These are phyloP conservation scores for Yarrowia bubula DNA, from an alignment of 805 yeast genomes.

Conservation along the genomic window DNA sequence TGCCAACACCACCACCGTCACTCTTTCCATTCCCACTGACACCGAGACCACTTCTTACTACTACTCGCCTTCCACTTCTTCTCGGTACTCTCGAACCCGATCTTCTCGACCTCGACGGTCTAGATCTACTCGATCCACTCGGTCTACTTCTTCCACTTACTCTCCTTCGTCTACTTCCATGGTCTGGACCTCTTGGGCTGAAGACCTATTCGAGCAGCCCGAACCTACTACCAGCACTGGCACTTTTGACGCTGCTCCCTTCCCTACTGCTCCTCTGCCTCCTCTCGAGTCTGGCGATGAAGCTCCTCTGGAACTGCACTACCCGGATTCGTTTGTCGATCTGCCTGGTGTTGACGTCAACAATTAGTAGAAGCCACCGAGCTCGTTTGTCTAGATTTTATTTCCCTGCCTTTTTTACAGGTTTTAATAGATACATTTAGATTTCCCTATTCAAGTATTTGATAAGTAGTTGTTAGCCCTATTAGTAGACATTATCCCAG, in stretches of 20 bases:
- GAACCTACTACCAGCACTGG: slow-evolving; percentile 2
- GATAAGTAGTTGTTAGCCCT: too few species aligned
- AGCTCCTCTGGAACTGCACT: background rate
- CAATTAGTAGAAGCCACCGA: background rate
- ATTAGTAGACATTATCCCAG: too few species aligned
- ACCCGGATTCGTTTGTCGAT: background rate
- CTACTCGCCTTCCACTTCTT: background rate
- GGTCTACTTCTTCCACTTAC: background rate
- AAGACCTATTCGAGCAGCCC: background rate
- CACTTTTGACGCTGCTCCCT: slow-evolving; percentile 9
- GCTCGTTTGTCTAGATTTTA: background rate
- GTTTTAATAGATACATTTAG: slow-evolving; percentile 4
- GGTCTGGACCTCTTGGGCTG: background rate
- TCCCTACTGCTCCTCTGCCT: slow-evolving; percentile 9
- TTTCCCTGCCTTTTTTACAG: background rate
- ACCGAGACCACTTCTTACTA: background rate
- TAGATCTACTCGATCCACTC: background rate
- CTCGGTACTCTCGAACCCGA: background rate
- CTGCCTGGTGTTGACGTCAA: background rate
- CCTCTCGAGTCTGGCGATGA: slow-evolving; percentile 1
- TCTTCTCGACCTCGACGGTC: background rate
- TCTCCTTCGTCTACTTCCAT: background rate
- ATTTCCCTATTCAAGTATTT: background rate
- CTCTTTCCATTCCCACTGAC: background rate
- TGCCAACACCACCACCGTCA: background rate